phyloP scores from a whole-genome alignment of 2,329 filamentous ascomycete species.

The Herpotrichia juniperi region DNA sequence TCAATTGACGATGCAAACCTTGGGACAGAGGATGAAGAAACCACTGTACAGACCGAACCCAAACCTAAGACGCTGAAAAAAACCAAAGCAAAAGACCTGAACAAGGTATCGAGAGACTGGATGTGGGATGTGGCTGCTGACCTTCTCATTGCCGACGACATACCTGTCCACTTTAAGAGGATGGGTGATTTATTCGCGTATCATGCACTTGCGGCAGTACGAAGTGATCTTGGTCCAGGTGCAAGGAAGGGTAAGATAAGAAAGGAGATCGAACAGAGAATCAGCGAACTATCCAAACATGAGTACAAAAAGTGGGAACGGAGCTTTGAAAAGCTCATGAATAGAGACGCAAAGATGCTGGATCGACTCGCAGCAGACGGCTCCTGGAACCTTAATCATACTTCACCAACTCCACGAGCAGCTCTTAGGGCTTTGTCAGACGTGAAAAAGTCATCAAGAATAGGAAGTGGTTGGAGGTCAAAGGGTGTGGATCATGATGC shows the following conservation, averaged over 20 bases:
- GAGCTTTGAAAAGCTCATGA: conserved; percentile 19
- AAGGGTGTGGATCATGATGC: too few species aligned
- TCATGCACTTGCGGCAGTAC: conserved; percentile 27
- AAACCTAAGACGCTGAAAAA: neutral
- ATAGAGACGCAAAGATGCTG: conserved; percentile 29
- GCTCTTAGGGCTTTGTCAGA: neutral
- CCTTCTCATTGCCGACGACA: conserved; percentile 1
- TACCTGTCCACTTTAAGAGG: conserved; percentile 15
- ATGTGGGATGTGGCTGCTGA: conserved; percentile 25
- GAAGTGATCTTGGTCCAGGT: conserved; percentile 10
- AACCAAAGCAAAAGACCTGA: conserved; percentile 6
- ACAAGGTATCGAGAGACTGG: conserved; percentile 22
- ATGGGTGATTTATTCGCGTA: conserved; percentile 30
- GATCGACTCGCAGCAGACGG: conserved; percentile 3
- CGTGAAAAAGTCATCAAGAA: neutral
- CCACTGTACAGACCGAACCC: neutral
- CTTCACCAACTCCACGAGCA: neutral
- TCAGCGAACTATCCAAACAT: conserved; percentile 8
- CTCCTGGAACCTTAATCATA: neutral
- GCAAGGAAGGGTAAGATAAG: conserved; percentile 17
- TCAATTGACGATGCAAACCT: neutral
- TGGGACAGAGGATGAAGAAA: neutral
- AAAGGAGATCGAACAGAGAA: conserved; percentile 17
- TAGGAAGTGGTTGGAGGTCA: neutral
- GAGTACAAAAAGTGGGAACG: conserved; percentile 23